Percentiles rank a stretch among this genome's conserved stretches.
Evolutionary conservation across 2,329 filamentous ascomycete genomes (phyloP).

Genomic region (Colletotrichum abscissum): DNA sequence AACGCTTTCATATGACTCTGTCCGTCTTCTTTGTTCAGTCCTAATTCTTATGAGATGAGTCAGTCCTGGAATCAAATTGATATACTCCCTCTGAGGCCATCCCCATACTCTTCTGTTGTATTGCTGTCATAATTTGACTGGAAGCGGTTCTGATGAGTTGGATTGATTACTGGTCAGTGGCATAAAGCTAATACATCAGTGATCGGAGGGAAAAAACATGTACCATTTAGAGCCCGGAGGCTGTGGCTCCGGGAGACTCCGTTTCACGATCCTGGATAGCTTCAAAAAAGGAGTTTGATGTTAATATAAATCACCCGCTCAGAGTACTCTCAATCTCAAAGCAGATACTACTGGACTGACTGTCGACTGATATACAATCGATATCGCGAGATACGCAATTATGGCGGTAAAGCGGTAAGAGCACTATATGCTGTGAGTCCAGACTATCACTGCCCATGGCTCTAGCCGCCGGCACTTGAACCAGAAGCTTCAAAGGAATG

Average conservation of each 20-base stretch:
- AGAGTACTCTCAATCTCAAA: too few species aligned
- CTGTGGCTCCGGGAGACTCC: background rate
- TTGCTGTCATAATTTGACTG: background rate
- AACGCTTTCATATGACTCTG: fast-evolving
- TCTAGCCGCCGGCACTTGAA: background rate
- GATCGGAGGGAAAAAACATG: background rate
- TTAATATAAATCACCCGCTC: background rate
- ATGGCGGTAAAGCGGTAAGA: too few species aligned
- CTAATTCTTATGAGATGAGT: background rate
- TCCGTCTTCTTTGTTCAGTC: background rate
- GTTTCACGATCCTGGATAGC: background rate
- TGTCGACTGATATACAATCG: background rate
- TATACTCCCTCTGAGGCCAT: background rate
- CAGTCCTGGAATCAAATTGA: too few species aligned
- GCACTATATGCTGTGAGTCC: too few species aligned
- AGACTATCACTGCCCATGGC: background rate
- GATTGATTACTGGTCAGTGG: background rate
- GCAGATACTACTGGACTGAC: background rate
- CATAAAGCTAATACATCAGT: background rate
- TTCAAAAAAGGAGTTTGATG: background rate
- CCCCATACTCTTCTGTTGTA: background rate
- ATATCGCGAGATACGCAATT: background rate
- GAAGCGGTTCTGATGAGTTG: fast-evolving
- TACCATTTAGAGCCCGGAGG: background rate
- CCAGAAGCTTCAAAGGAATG: too few species aligned